These are phyloP conservation scores for Candida insectalens DNA, from an alignment of 805 yeast genomes.

Conservation along the genomic window DNA sequence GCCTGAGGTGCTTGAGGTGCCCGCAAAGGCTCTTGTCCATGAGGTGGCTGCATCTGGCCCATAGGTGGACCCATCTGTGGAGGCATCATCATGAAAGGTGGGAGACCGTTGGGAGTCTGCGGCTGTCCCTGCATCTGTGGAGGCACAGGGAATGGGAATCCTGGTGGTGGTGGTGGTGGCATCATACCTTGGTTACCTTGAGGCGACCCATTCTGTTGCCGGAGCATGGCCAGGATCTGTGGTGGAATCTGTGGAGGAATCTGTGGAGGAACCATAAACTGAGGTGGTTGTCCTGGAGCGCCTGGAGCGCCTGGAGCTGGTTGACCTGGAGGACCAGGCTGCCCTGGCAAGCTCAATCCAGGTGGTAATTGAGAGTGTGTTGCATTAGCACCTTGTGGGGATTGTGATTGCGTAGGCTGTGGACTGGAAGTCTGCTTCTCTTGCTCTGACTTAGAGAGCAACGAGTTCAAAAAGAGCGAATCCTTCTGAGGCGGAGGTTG, in stretches of 20 bases:
- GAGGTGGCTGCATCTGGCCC: constrained; percentile 5
- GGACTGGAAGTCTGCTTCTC: constrained; percentile 2
- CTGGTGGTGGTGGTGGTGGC: constrained; percentile 3
- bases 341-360: background rate
- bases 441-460: constrained; percentile 26
- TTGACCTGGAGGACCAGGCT: background rate
- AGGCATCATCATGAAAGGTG: constrained; percentile 4
- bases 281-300: background rate
- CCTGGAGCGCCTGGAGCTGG: background rate
- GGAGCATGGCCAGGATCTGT: constrained; percentile 1
- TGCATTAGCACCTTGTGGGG: constrained; percentile 5
- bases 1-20: too few species aligned
- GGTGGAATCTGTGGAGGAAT: background rate
- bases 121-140: constrained; percentile 2
- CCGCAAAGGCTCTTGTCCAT: constrained; percentile 3
- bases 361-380: background rate
- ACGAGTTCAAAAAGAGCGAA: constrained; percentile 38
- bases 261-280: background rate
- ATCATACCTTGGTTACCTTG: too few species aligned
- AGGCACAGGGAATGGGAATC: constrained; percentile 1
- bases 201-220: background rate
- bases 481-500: constrained; percentile 8
- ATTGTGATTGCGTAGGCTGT: constrained; percentile 4
- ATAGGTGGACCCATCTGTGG: background rate
- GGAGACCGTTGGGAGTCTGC: constrained; percentile 1